phyloP scores from a whole-genome alignment of 2,329 filamentous ascomycete species.

The Hypoxylon sp. region DNA sequence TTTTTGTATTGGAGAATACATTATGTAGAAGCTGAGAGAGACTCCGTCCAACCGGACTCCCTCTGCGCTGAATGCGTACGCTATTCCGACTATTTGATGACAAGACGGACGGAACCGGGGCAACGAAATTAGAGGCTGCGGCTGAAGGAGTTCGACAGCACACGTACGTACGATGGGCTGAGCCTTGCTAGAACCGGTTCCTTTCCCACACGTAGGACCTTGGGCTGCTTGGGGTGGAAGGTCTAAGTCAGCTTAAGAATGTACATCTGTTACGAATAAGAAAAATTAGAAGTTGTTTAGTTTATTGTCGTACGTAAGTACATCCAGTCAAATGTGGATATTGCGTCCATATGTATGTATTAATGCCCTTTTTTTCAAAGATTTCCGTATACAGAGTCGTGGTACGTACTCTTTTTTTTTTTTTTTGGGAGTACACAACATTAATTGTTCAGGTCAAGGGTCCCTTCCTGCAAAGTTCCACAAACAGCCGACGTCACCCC shows the following conservation, averaged over 20 bases:
- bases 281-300: slow-evolving; percentile 13
- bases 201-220: slow-evolving; percentile 15
- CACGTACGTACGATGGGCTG: slow-evolving; percentile 18
- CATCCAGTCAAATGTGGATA: slow-evolving; percentile 17
- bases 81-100: background rate
- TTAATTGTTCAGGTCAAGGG: slow-evolving; percentile 3
- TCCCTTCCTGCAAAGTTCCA: slow-evolving; percentile 30
- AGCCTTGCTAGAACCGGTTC: slow-evolving; percentile 20
- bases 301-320: slow-evolving; percentile 27
- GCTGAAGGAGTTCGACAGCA: slow-evolving; percentile 22
- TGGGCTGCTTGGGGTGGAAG: slow-evolving; percentile 3
- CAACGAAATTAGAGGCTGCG: slow-evolving; percentile 18
- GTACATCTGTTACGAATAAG: slow-evolving; percentile 8
- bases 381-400: slow-evolving; percentile 20
- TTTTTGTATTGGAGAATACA: background rate
- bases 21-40: background rate
- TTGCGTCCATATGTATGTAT: background rate
- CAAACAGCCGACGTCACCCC: slow-evolving; percentile 42
- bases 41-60: slow-evolving; percentile 4
- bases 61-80: slow-evolving; percentile 2
- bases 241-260: slow-evolving; percentile 1
- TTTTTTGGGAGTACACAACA: background rate
- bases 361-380: slow-evolving; percentile 16
- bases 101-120: background rate
- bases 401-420: slow-evolving; percentile 18